These are phyloP conservation scores for Nakazawaea ishiwadae DNA, from an alignment of 805 yeast genomes.

Conservation along the genomic window DNA sequence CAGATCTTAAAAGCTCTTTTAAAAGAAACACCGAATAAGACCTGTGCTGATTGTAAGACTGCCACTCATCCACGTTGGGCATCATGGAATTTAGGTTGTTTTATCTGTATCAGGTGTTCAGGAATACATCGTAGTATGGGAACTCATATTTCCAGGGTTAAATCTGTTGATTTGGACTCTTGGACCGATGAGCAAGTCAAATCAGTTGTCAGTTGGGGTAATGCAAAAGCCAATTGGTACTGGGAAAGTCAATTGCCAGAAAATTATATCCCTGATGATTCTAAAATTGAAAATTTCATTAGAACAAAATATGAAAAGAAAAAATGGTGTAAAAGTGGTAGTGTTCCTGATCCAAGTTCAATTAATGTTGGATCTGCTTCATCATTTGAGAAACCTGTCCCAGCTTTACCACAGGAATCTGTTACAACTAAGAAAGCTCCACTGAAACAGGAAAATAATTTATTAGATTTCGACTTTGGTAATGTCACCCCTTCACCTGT, in stretches of 20 bases:
- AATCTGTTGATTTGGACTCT: slow-evolving; percentile 89
- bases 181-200: slow-evolving; percentile 94
- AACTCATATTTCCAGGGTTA: slow-evolving; percentile 89
- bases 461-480: slow-evolving; percentile 28
- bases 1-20: slow-evolving; percentile 71
- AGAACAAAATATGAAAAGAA: slow-evolving; percentile 88
- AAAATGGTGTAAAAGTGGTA: slow-evolving; percentile 69
- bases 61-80: slow-evolving; percentile 97
- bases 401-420: slow-evolving; percentile 8
- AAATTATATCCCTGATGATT: slow-evolving; percentile 70
- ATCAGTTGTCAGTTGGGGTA: slow-evolving; percentile 84
- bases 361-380: slow-evolving; percentile 15
- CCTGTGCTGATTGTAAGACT: slow-evolving; percentile 89
- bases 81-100: slow-evolving; percentile 90
- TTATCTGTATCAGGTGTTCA: slow-evolving; percentile 90
- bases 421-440: slow-evolving; percentile 7
- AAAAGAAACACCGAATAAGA: slow-evolving; percentile 69
- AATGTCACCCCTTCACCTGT: slow-evolving; percentile 20
- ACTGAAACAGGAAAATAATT: slow-evolving; percentile 14
- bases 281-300: slow-evolving; percentile 84
- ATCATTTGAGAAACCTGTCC: slow-evolving; percentile 3
- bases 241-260: slow-evolving; percentile 83
- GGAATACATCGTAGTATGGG: slow-evolving; percentile 96
- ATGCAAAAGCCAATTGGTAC: slow-evolving; percentile 65
- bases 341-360: slow-evolving; percentile 56